Conservation (phyloP, 1,139 yeast species). For the Scheffersomyces insectosa region DNA sequence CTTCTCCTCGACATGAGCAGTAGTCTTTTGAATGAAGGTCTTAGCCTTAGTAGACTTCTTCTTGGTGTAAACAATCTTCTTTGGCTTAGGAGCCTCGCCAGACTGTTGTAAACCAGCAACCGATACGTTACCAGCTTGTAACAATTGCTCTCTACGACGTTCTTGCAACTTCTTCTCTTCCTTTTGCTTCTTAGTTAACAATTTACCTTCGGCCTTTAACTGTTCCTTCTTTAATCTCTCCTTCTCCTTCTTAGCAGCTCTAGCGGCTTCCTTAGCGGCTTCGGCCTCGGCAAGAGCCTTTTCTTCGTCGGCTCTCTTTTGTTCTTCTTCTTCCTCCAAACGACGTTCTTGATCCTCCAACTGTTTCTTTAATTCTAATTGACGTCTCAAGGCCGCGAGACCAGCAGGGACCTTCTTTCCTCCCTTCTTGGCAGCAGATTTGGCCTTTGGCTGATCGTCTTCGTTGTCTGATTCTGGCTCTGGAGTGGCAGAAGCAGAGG, state of each 20-base stretch:
- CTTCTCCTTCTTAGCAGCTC: constrained; percentile 75
- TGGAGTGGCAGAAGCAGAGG: constrained; percentile 32
- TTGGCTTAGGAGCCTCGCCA: constrained; percentile 50
- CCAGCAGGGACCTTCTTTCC: constrained; percentile 78
- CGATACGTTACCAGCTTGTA: constrained; percentile 69
- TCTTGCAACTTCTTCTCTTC: constrained; percentile 87
- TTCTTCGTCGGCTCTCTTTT: constrained; percentile 61
- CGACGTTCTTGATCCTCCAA: constrained; percentile 70
- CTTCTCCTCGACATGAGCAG: constrained; percentile 16
- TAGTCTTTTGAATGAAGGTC: constrained; percentile 29
- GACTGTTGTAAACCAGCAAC: constrained; percentile 70
- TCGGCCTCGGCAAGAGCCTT: constrained; percentile 63
- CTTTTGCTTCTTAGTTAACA: constrained; percentile 87
- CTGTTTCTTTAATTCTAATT: constrained; percentile 83
- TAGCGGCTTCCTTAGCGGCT: constrained; percentile 66
- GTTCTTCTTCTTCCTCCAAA: constrained; percentile 71
- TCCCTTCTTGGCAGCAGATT: constrained; percentile 47
- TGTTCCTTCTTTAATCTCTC: constrained; percentile 78
- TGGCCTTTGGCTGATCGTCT: constrained; percentile 20
- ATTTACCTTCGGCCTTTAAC: constrained; percentile 90
- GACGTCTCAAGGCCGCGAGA: constrained; percentile 77
- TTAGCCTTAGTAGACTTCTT: constrained; percentile 59
- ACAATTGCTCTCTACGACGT: constrained; percentile 83
- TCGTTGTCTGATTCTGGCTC: constrained; percentile 31
- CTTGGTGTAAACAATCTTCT: constrained; percentile 74